Evolutionary conservation across 2,329 filamentous ascomycete genomes (phyloP), one percentile per base, ranked within the genome.

Genomic region (Phaeophleospora eucalypticola): DNA sequence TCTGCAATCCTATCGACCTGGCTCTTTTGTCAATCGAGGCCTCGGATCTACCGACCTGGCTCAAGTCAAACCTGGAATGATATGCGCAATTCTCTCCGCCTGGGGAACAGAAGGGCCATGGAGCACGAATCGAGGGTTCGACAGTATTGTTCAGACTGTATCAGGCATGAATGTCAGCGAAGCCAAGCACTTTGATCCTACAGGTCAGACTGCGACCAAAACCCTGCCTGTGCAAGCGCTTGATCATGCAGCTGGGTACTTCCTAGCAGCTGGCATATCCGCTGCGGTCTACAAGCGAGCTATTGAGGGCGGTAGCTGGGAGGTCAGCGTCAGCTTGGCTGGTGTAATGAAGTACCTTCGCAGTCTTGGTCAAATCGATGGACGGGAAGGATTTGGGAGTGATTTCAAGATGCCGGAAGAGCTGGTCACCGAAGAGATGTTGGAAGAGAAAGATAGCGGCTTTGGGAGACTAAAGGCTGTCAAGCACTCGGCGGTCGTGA

Each of bases 111-210:
- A 61, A 0, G 76, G 77, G 0, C 74, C 74, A 0, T 78, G 74
- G 74, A 52, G 59, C 0, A 46, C 56, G 0, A 64, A 71, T 2
- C 66, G 79, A 2, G 78, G 79, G 0, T 81, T 78, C 44, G 79
- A 81, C 52, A 79, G 76, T 0, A 65, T 77, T 3, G 72, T 78
- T 0, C 78, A 82, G 59, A 77, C 77, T 6, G 77, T 72, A 45
- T 72, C 74, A 0, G 79, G 78, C 0, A 71, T 81, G 60, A 81
- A 81, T 36, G 66, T 77, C 1, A 75, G 74, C 0, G 78, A 82
- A 54, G 78, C 77, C 0, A 67, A 73, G 45, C 68, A 72, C 37
- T 71, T 59, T 17, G 70, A 65, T 2, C 48, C 58, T 0, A 15
- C 17, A 12, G 68, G 67, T 0, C 45, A 63, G 0, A 71, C 73